A percentile compares a stretch with the other conserved stretches of the same genome.
These are phyloP conservation scores for Rhododendron griersonianum DNA, from an alignment of 148 eudicot species.

Conservation along the genomic window DNA sequence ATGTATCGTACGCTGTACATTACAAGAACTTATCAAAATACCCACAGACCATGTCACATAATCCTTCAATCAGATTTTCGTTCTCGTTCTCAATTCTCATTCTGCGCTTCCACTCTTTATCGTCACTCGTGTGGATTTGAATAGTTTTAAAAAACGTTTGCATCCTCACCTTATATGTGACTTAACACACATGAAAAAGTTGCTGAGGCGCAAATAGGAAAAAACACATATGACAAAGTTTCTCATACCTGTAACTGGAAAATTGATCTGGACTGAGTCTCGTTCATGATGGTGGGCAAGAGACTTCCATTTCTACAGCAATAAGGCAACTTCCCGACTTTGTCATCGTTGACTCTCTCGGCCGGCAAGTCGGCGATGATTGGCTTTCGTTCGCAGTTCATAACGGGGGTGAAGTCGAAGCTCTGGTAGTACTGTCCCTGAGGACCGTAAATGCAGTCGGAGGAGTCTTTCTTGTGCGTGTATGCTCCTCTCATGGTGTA, in stretches of 20 bases:
- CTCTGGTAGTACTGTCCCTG: constrained; percentile 63
- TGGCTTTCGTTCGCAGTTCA: constrained; percentile 60
- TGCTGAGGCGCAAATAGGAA: background rate
- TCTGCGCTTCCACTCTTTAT: too few species aligned
- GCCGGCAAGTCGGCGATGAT: constrained; percentile 65
- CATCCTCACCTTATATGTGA: background rate
- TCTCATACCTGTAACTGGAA: constrained; percentile 50
- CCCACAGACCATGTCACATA: too few species aligned
- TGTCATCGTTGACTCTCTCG: constrained; percentile 54
- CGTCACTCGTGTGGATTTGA: too few species aligned
- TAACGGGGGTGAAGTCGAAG: constrained; percentile 59
- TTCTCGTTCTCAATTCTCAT: too few species aligned
- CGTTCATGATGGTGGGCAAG: constrained; percentile 72
- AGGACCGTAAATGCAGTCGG: constrained; percentile 71
- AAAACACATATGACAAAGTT: background rate
- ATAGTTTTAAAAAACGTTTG: too few species aligned
- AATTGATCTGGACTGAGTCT: constrained; percentile 47
- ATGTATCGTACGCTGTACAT: too few species aligned
- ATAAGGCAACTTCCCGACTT: constrained; percentile 70
- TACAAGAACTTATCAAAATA: too few species aligned
- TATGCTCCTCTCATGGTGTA: constrained; percentile 64
- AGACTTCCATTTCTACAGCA: constrained; percentile 77
- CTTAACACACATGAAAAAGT: background rate
- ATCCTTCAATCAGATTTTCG: too few species aligned
- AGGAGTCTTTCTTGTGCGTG: constrained; percentile 48